phyloP scores from a whole-genome alignment of 108 stramenopile species.

The Chaetoceros muelleri region DNA sequence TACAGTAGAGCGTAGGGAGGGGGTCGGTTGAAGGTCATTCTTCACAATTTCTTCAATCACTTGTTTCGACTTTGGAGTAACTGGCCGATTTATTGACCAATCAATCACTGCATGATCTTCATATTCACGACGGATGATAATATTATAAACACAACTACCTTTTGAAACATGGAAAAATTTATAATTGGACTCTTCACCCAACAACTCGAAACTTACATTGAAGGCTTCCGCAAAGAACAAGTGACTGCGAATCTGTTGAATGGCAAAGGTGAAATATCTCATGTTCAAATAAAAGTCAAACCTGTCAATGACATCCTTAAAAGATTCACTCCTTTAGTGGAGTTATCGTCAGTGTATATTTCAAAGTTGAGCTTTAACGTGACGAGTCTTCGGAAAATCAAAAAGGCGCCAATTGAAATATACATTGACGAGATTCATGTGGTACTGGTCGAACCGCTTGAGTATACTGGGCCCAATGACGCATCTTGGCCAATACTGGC shows the following conservation, averaged over 20 bases:
- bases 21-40: too few species aligned
- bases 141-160: too few species aligned
- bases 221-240: conserved; percentile 59
- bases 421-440: conserved; percentile 56
- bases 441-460: conserved; percentile 37
- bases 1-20: too few species aligned
- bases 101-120: too few species aligned
- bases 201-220: conserved; percentile 68
- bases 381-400: conserved; percentile 61
- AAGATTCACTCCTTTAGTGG: conserved; percentile 34
- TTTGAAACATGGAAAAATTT: conserved; percentile 71
- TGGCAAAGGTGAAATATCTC: conserved; percentile 66
- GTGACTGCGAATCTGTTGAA: conserved; percentile 69
- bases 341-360: conserved; percentile 47
- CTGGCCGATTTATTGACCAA: too few species aligned
- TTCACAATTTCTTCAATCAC: too few species aligned
- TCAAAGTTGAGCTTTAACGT: conserved; percentile 58
- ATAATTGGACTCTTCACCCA: conserved; percentile 67
- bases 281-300: conserved; percentile 49
- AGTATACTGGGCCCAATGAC: conserved; percentile 20
- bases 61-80: too few species aligned
- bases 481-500: conserved; percentile 3
- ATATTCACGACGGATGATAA: too few species aligned
- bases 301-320: conserved; percentile 42
- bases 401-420: conserved; percentile 66